Conservation (phyloP, 306 rosid genomes). For the Hippophae gyantsensis region DNA sequence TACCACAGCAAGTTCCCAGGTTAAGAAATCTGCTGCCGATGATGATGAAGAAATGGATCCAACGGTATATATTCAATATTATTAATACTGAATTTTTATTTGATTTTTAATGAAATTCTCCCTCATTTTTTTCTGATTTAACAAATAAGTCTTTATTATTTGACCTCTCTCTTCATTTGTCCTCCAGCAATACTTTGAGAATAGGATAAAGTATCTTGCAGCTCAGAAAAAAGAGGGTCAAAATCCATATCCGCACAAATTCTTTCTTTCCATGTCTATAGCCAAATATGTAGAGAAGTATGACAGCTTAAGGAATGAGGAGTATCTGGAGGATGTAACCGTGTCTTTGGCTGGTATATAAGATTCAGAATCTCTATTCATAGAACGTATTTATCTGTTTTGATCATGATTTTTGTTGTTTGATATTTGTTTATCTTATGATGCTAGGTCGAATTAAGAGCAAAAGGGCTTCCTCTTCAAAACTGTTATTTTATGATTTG, state of each 20-base stretch:
- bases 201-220: slow-evolving; percentile 63
- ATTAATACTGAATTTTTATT: background rate
- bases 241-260: slow-evolving; percentile 83
- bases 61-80: slow-evolving; percentile 33
- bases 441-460: slow-evolving; percentile 45
- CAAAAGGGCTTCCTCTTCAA: slow-evolving; percentile 63
- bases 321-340: slow-evolving; percentile 56
- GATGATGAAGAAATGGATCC: slow-evolving; percentile 94
- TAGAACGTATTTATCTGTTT: background rate
- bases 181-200: slow-evolving; percentile 74
- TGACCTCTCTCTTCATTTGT: slow-evolving; percentile 3
- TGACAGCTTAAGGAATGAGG: slow-evolving; percentile 45
- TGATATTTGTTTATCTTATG: background rate
- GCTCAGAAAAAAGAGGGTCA: slow-evolving; percentile 39
- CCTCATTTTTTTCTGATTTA: background rate
- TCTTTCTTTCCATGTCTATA: slow-evolving; percentile 48
- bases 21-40: slow-evolving; percentile 37
- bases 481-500: slow-evolving; percentile 68
- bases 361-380: background rate
- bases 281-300: slow-evolving; percentile 37
- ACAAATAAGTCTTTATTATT: background rate
- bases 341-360: slow-evolving; percentile 62
- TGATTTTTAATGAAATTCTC: background rate
- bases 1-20: slow-evolving; percentile 29
- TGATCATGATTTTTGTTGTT: background rate